A percentile compares a stretch with the other conserved stretches of the same genome.
These are phyloP conservation scores for Colletotrichum kahawae DNA, from an alignment of 2,329 filamentous ascomycete species.

Conservation along the genomic window DNA sequence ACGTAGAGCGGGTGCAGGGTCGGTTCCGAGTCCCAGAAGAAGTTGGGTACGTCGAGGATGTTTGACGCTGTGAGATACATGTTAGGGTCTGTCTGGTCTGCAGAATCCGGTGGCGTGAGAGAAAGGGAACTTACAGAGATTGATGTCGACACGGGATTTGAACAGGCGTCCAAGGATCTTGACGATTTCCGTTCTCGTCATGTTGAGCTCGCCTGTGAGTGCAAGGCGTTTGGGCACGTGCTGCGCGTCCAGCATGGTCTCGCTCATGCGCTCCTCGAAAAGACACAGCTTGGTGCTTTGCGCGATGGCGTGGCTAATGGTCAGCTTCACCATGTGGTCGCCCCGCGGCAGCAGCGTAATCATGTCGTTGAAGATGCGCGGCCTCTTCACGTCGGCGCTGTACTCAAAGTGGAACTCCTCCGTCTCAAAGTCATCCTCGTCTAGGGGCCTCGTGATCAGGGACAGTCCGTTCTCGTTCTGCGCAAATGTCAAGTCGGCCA, in stretches of 20 bases:
- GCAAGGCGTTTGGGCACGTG: conserved; percentile 89
- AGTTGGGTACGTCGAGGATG: conserved; percentile 93
- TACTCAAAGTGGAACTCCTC: conserved; percentile 99
- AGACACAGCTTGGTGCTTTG: conserved; percentile 96
- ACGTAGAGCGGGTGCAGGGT: conserved; percentile 93
- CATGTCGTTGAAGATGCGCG: conserved; percentile 98
- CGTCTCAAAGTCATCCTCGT: conserved; percentile 92
- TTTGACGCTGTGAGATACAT: conserved; percentile 72
- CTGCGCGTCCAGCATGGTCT: conserved; percentile 92
- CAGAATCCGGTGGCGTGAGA: not conserved
- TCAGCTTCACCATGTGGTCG: conserved; percentile 98
- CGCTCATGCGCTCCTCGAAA: conserved; percentile 94
- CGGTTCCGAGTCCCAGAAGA: conserved; percentile 98
- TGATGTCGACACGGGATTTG: conserved; percentile 94
- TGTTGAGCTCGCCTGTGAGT: conserved; percentile 86
- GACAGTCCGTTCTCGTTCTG: conserved; percentile 67
- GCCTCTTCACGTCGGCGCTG: conserved; percentile 81
- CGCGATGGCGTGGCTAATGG: conserved; percentile 95
- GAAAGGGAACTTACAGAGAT: conserved; percentile 75
- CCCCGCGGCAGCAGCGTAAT: conserved; percentile 88
- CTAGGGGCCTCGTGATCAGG: conserved; percentile 78
- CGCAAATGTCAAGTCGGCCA: conserved; percentile 93
- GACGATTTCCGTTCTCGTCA: conserved; percentile 91
- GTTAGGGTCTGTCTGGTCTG: not conserved
- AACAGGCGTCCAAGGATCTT: conserved; percentile 90